These are phyloP conservation scores for Corymbia maculata DNA, from an alignment of 345 rosid genomes.

Conservation along the genomic window DNA sequence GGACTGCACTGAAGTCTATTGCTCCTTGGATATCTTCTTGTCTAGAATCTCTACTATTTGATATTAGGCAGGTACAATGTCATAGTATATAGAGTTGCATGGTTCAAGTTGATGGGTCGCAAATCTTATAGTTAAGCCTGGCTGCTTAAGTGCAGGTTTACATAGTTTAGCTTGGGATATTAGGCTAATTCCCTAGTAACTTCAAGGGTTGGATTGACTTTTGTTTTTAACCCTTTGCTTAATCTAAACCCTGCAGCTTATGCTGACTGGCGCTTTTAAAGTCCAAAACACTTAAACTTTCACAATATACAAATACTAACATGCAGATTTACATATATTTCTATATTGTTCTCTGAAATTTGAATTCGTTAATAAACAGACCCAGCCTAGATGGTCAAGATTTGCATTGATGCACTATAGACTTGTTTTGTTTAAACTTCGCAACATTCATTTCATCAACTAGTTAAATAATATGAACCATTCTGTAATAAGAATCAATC, in stretches of 20 bases:
- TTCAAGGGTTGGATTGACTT: background rate
- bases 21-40: background rate
- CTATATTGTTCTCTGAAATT: background rate
- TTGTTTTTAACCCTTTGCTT: background rate
- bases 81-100: background rate
- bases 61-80: background rate
- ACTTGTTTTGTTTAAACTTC: background rate
- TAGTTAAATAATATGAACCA: background rate
- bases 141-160: background rate
- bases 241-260: background rate
- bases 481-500: background rate
- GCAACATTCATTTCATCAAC: background rate
- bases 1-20: background rate
- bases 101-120: background rate
- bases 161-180: too few relatives aligned
- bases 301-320: background rate
- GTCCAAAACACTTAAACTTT: background rate
- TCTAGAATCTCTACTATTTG: background rate
- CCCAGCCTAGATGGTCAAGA: background rate
- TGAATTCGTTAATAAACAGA: background rate
- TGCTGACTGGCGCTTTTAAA: background rate
- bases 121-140: background rate
- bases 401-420: background rate
- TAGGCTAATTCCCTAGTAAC: background rate
- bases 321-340: background rate